Evolutionary conservation across 805 yeast genomes (phyloP).

Genomic region (Yarrowia keelungensis): DNA sequence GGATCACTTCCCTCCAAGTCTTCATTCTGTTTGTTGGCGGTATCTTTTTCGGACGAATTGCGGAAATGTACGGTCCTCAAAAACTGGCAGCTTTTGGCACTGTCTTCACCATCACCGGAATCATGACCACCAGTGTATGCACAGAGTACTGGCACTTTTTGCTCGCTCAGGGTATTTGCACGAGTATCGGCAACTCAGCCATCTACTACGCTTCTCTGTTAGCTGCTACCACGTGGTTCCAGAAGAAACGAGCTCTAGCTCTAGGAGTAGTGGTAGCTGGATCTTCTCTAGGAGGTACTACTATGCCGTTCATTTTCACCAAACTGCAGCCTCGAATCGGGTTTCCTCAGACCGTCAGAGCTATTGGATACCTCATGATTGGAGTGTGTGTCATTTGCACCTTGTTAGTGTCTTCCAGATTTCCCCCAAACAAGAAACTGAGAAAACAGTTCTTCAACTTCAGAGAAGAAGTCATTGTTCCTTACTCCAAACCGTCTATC

Average conservation of each 20-base stretch:
- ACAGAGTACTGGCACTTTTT: constrained; percentile 63
- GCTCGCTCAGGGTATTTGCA: constrained; percentile 59
- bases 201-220: constrained; percentile 58
- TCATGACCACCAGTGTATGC: constrained; percentile 61
- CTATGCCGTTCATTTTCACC: constrained; percentile 63
- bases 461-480: constrained; percentile 17
- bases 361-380: constrained; percentile 52
- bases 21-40: constrained; percentile 55
- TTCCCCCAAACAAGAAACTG: constrained; percentile 41
- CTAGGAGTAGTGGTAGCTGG: constrained; percentile 70
- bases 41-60: constrained; percentile 58
- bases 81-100: constrained; percentile 57
- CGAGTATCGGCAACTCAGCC: constrained; percentile 56
- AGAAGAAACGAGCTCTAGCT: constrained; percentile 62
- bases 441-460: constrained; percentile 45
- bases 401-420: constrained; percentile 48
- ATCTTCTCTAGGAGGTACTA: constrained; percentile 70
- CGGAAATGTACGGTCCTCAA: constrained; percentile 64
- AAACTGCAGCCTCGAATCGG: constrained; percentile 58
- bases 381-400: constrained; percentile 48
- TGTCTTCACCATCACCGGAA: constrained; percentile 55
- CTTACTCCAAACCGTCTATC: constrained; percentile 40
- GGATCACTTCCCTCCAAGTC: constrained; percentile 64
- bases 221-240: constrained; percentile 69
- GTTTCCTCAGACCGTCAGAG: constrained; percentile 65